Conservation (phyloP, 768 basidiomycete genomes). For the Exidia glandulosa region DNA sequence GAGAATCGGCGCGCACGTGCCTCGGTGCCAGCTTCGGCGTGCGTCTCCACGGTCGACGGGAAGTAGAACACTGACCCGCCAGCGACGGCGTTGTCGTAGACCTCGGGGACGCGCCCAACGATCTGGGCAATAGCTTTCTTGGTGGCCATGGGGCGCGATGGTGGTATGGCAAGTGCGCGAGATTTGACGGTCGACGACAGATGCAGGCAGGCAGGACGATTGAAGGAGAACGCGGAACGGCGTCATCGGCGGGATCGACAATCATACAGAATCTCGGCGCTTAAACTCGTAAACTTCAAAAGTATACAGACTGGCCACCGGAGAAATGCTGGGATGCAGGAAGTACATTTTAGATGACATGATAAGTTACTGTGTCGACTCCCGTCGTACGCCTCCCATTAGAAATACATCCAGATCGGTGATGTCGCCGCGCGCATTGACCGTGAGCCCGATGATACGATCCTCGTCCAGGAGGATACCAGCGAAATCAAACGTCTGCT, state of each 20-base stretch:
- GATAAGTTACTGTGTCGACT: neutral
- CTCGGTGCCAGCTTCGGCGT: conserved; percentile 52
- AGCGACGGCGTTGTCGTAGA: conserved; percentile 45
- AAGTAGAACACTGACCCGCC: conserved; percentile 69
- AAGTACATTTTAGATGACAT: too few relatives aligned
- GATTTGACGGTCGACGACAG: too few relatives aligned
- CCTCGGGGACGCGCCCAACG: conserved; percentile 39
- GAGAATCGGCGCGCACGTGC: conserved; percentile 29
- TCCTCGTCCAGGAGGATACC: neutral
- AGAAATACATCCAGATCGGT: neutral
- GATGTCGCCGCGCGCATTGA: neutral
- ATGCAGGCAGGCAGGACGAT: too few relatives aligned
- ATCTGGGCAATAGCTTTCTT: conserved; percentile 32
- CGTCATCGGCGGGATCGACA: too few relatives aligned
- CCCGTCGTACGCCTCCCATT: neutral
- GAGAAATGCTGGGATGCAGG: too few relatives aligned
- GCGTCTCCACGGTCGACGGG: conserved; percentile 53
- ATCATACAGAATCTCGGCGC: too few relatives aligned
- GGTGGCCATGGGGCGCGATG: neutral
- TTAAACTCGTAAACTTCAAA: too few relatives aligned
- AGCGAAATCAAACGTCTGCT: neutral
- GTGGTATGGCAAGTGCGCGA: too few relatives aligned
- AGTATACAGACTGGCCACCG: too few relatives aligned
- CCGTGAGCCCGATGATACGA: neutral
- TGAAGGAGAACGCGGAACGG: too few relatives aligned